Percentiles rank a stretch among this genome's conserved stretches.
Evolutionary conservation across 2,329 filamentous ascomycete species (phyloP).

Genomic region (Fusarium scirpi): DNA sequence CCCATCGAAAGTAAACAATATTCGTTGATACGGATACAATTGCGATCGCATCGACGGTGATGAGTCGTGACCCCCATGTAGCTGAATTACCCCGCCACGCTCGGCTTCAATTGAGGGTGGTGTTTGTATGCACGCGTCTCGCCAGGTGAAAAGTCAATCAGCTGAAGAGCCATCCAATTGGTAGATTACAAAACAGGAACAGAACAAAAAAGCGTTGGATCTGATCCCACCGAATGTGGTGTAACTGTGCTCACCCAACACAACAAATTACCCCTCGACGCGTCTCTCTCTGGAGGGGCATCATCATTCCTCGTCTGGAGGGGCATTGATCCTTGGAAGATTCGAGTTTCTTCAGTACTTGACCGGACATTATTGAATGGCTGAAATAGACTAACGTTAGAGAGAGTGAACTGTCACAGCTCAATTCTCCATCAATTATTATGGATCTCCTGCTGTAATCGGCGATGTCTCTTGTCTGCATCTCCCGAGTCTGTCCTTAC

Average conservation of each 20-base stretch:
- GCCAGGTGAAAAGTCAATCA: not conserved
- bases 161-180: slow-evolving; percentile 10
- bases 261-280: slow-evolving; percentile 31
- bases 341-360: not conserved
- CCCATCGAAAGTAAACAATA: not conserved
- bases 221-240: slow-evolving; percentile 14
- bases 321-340: slow-evolving; percentile 18
- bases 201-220: not conserved
- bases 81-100: slow-evolving; percentile 2
- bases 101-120: too few species aligned
- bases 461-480: slow-evolving; percentile 21
- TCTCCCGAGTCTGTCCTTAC: not conserved
- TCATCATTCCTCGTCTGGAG: slow-evolving; percentile 12
- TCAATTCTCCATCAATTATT: slow-evolving; percentile 8
- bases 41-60: not conserved
- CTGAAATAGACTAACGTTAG: not conserved
- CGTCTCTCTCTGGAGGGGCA: slow-evolving; percentile 34
- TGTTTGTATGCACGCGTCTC: slow-evolving; percentile 12
- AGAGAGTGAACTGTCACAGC: not conserved
- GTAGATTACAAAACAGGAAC: not conserved
- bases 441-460: slow-evolving; percentile 19
- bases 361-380: not conserved
- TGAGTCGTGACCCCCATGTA: not conserved
- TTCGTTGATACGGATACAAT: not conserved
- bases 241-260: slow-evolving; percentile 12